phyloP scores from a whole-genome alignment of 306 rosid genomes.

The Carpinus viminea region DNA sequence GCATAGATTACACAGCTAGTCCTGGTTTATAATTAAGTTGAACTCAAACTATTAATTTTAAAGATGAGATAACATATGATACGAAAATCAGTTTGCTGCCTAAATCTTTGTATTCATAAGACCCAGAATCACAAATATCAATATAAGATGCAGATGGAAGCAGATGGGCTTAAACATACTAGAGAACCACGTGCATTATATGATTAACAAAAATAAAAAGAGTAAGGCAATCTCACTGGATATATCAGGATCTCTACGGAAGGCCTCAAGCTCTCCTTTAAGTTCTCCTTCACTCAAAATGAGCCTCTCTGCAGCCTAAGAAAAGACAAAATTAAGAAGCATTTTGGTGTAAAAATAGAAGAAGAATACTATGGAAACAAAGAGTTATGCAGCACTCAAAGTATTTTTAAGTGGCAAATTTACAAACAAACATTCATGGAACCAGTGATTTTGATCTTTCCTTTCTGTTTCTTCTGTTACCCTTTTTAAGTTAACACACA shows the following conservation, averaged over 20 bases:
- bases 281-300: conserved; percentile 73
- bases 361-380: not conserved
- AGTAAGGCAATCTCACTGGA: conserved; percentile 59
- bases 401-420: not conserved
- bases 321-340: conserved; percentile 22
- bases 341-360: conserved; percentile 14
- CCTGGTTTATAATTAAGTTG: not conserved
- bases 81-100: not conserved
- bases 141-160: no score
- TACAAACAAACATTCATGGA: not conserved
- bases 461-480: not conserved
- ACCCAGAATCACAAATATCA: no score
- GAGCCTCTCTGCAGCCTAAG: conserved; percentile 93
- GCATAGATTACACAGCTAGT: not conserved
- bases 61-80: not conserved
- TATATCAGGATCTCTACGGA: conserved; percentile 64
- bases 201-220: conserved; percentile 8
- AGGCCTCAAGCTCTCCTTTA: conserved; percentile 68
- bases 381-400: not conserved
- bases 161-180: no score
- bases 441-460: not conserved
- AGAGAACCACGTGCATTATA: conserved; percentile 6
- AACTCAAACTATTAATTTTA: not conserved
- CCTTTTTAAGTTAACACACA: no score
- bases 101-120: no score